Conservation (phyloP, 1,139 yeast species). For the Scheffersomyces titani region DNA sequence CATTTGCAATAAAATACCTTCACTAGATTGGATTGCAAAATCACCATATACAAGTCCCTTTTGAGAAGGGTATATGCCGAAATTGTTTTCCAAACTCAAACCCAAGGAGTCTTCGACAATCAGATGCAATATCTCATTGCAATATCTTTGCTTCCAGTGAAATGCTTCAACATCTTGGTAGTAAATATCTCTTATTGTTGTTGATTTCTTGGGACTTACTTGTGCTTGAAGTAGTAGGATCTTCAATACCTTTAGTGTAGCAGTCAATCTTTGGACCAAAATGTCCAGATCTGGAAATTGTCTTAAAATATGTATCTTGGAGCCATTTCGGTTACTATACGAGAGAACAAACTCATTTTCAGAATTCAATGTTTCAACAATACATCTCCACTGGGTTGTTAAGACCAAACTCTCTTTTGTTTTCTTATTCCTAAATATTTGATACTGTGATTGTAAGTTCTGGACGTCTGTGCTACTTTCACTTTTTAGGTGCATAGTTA, state of each 20-base stretch:
- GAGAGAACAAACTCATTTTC: background rate
- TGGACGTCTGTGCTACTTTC: background rate
- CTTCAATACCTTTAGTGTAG: background rate
- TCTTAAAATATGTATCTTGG: background rate
- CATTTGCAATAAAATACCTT: constrained; percentile 4
- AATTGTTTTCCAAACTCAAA: constrained; percentile 21
- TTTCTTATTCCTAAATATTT: background rate
- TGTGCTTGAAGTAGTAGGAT: background rate
- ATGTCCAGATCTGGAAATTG: background rate
- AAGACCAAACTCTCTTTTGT: background rate
- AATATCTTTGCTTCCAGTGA: constrained; percentile 40
- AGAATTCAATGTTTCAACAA: background rate
- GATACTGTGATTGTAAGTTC: background rate
- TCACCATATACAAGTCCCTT: constrained; percentile 60
- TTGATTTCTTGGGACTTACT: constrained; percentile 11
- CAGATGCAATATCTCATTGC: constrained; percentile 41
- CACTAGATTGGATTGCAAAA: background rate
- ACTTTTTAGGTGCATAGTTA: background rate
- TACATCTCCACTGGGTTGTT: background rate
- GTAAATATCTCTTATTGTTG: constrained; percentile 65
- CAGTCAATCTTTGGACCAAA: background rate
- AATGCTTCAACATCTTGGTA: constrained; percentile 65
- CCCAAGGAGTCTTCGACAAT: constrained; percentile 29
- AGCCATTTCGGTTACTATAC: background rate
- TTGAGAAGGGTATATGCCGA: constrained; percentile 59